Evolutionary conservation across 768 basidiomycete genomes (phyloP), one percentile per base, ranked within the genome.

Genomic region (Auriscalpium microsporum): DNA sequence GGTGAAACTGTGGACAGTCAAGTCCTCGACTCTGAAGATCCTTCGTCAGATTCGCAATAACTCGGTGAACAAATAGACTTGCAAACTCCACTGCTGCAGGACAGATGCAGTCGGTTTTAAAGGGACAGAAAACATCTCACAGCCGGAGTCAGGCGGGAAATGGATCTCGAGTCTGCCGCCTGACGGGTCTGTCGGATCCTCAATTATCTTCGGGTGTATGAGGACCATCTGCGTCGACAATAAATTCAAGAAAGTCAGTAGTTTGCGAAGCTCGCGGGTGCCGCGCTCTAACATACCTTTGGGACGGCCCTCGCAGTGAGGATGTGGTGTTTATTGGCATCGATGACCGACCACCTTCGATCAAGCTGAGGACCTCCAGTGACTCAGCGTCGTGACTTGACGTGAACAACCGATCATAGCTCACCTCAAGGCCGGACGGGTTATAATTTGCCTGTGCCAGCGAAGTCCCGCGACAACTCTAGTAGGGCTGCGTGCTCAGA

Each of bases 271-370:
- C 4, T 42, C 19, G 46, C 10, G 23, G 44, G 52, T 37, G 14
- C 37, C 19, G 7, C 23, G 40, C 35, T 38, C n/a, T 13, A 13
- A 38, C 7, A 16, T 42, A 81, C 87, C 75, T 83, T 82, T 23
- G 79, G 59, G 36, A 79, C 67, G 54, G 83, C 79, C 50, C 88
- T 78, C 6, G 87, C 88, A 2, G 88, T 91, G 45, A 90, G 71
- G 21, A 87, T 75, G 4, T 64, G 63, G 45, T 79, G 71, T 6
- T 73, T 78, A 9, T 71, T 69, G 3, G 75, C 76, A 59, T 84
- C 83, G 49, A 87, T 74, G 62, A 90, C 76, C 58, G 80, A 83
- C 80, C 86, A 88, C 67, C 71, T 74, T 58, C 88, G 76, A 63
- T 90, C 88, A 64, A 84, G 74, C 87, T 90, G 58, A n/a, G 21